Percentiles rank a stretch among this genome's conserved stretches.
Conservation (phyloP, 768 basidiomycete genomes). For the Tulasnella sp. region DNA sequence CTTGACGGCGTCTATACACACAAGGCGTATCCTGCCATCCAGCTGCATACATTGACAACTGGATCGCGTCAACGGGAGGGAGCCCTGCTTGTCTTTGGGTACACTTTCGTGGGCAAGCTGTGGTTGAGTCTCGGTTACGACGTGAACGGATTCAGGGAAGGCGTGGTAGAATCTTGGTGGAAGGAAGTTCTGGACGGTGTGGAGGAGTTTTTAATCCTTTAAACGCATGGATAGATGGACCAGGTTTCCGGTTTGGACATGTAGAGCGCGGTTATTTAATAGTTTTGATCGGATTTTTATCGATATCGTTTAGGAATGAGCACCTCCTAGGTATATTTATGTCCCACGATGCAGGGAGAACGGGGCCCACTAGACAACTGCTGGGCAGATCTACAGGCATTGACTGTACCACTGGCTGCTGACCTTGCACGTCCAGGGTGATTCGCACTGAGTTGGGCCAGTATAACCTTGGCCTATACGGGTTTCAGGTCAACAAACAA, state of each 20-base stretch:
- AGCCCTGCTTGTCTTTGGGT: constrained; percentile 75
- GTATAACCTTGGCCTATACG: neutral
- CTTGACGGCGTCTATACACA: constrained; percentile 76
- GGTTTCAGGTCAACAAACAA: neutral
- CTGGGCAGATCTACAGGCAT: neutral
- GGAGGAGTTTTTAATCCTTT: constrained; percentile 46
- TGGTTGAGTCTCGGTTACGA: constrained; percentile 80
- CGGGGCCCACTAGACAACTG: neutral
- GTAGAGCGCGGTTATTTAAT: neutral
- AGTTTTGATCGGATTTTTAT: neutral
- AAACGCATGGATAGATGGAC: no score
- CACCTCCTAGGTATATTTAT: neutral
- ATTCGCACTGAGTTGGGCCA: neutral
- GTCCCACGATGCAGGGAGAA: neutral
- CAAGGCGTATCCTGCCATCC: constrained; percentile 45
- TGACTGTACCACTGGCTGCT: neutral
- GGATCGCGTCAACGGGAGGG: constrained; percentile 73
- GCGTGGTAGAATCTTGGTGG: constrained; percentile 61
- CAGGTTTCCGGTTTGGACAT: no score
- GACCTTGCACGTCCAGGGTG: neutral
- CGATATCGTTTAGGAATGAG: neutral
- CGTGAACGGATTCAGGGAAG: constrained; percentile 60
- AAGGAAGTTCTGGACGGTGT: constrained; percentile 46
- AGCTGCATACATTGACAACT: constrained; percentile 68
- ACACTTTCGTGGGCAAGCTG: constrained; percentile 63